Percentiles rank a stretch among this genome's conserved stretches.
Conservation (phyloP, 225 moss, liverwort and hornwort genomes). For the Rhytidiadelphus loreus region DNA sequence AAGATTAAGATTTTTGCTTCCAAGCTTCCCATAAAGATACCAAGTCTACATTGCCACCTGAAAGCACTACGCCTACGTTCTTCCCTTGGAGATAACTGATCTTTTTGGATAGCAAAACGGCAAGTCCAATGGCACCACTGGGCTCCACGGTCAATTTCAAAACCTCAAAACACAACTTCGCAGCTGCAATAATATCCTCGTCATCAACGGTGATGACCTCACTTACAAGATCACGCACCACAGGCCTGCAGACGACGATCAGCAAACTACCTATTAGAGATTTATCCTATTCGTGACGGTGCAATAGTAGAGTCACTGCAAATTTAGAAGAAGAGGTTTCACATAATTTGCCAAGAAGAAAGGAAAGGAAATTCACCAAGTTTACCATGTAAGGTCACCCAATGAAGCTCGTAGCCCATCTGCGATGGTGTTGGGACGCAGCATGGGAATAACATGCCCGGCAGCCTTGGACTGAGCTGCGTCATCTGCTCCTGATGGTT, state of each 20-base stretch:
- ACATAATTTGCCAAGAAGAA: background rate
- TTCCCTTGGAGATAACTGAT: background rate
- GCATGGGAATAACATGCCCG: slow-evolving; percentile 45
- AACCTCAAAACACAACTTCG: slow-evolving; percentile 61
- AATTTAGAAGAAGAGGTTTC: background rate
- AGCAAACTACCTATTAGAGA: background rate
- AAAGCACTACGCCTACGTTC: slow-evolving; percentile 62
- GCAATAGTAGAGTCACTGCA: background rate
- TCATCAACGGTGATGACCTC: slow-evolving; percentile 62
- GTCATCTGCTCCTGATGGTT: slow-evolving; percentile 82
- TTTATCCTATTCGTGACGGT: background rate
- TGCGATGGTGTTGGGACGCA: slow-evolving; percentile 52
- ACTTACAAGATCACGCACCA: slow-evolving; percentile 63
- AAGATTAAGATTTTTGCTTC: background rate
- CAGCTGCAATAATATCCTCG: slow-evolving; percentile 42
- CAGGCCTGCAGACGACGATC: slow-evolving; percentile 39
- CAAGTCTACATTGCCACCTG: slow-evolving; percentile 76
- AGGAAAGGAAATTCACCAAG: background rate
- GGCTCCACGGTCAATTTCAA: slow-evolving; percentile 69
- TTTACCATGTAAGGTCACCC: slow-evolving; percentile 61
- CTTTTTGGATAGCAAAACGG: slow-evolving; percentile 33
- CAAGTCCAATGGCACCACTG: slow-evolving; percentile 68
- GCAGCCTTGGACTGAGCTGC: slow-evolving; percentile 61
- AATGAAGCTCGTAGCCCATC: slow-evolving; percentile 65
- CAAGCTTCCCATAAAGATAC: slow-evolving; percentile 27